Evolutionary conservation across 2,329 filamentous ascomycete genomes (phyloP), one percentile per base, ranked within the genome.

Genomic region (Aspergillus puulaauensis): DNA sequence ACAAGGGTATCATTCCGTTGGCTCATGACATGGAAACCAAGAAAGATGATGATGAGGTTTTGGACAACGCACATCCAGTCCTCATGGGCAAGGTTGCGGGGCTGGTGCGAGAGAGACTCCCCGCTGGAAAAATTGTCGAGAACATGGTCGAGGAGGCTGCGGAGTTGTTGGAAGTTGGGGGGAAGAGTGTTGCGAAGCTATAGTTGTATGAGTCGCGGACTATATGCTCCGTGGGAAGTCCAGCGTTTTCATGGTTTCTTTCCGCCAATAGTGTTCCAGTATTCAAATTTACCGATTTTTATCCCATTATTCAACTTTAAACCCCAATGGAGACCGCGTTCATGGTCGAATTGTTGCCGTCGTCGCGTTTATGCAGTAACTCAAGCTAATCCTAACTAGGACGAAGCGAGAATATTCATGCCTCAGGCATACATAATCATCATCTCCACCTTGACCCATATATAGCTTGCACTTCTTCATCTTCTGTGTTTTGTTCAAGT

Each of bases 81-180:
- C 79, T 97, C 67, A 99, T 99, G 95, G 95, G 95, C 75, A 96
- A 98, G 84, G 93, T 90, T 60, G 90, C 95, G 35, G 93, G 95
- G 24, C 91, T 97, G 33, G 90, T 95, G 56, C 93, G 93, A 70
- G 92, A 98, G 80, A 90, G 88, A 82, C 95, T 96, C 86, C 81
- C 84, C 40, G 95, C 95, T 61, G 96, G 93, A 84, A 90, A 77
- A 21, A 93, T 99, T 61, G 89, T 99, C 40, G 93, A 99, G 70
- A 93, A 98, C 81, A 89, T 99, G 68, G 90, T 99, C 62, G 77
- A 80, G 52, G 93, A 96, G 72, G 95, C 93, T 41, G 86, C 90
- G 59, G 81, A 81, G 61, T 85, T 83, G 75, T 74, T 96, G 67
- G 81, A 52, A n/a, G 39, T 39, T 23, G 49, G 49, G 11, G 49